A percentile compares a stretch with the other conserved stretches of the same genome.
These are phyloP conservation scores for Cetradonia linearis DNA, from an alignment of 495 filamentous ascomycete genomes.

Conservation along the genomic window DNA sequence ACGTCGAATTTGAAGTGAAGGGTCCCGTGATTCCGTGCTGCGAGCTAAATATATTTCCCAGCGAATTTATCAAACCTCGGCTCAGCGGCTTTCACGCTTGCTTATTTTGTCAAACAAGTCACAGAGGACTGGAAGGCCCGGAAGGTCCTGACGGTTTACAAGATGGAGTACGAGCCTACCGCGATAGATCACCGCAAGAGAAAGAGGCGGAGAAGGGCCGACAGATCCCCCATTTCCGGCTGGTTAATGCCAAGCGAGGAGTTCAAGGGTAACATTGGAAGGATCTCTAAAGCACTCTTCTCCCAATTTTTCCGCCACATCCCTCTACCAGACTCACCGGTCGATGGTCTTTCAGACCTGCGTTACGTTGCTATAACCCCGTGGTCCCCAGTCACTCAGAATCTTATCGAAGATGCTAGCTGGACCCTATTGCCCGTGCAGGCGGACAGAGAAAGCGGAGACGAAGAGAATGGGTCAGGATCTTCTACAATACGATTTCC, in stretches of 20 bases:
- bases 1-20: neutral
- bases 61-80: conserved; percentile 13
- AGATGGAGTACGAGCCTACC: conserved; percentile 20
- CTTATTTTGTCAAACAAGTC: neutral
- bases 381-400: conserved; percentile 51
- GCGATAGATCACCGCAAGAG: conserved; percentile 36
- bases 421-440: conserved; percentile 85
- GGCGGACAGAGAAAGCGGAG: conserved; percentile 13
- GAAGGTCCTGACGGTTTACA: neutral
- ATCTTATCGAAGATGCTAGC: conserved; percentile 48
- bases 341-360: conserved; percentile 20
- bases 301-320: conserved; percentile 63
- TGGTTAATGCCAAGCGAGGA: conserved; percentile 67
- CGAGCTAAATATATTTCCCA: neutral
- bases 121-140: neutral
- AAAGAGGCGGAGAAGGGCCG: conserved; percentile 37
- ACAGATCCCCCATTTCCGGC: conserved; percentile 49
- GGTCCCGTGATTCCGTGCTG: neutral
- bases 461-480: neutral
- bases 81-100: neutral
- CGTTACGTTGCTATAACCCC: conserved; percentile 72
- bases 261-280: conserved; percentile 76
- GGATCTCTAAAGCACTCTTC: conserved; percentile 79
- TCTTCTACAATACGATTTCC: conserved; percentile 71
- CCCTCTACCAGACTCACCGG: neutral